These are phyloP conservation scores for Podospora didyma DNA, from an alignment of 495 filamentous ascomycete genomes.

Conservation along the genomic window DNA sequence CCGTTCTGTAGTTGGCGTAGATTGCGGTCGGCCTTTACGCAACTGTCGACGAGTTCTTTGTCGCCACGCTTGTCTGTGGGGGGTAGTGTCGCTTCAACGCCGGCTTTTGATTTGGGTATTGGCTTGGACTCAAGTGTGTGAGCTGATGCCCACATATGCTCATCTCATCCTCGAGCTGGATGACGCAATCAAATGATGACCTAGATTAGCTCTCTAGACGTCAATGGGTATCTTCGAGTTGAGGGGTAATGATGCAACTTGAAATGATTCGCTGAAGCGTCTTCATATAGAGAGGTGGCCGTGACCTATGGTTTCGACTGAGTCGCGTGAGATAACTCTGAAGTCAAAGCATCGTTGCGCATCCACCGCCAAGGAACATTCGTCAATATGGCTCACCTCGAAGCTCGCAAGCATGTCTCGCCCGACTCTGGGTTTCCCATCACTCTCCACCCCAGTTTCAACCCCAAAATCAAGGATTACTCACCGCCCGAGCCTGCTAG, in stretches of 20 bases:
- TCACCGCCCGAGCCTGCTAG: conserved; percentile 43
- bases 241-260: too few relatives aligned
- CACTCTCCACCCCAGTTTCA: conserved; percentile 55
- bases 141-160: background rate
- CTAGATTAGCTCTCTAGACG: too few relatives aligned
- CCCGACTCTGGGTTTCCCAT: conserved; percentile 36
- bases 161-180: background rate
- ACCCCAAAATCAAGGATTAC: conserved; percentile 48
- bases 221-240: too few relatives aligned
- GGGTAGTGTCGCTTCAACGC: background rate
- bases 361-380: too few relatives aligned
- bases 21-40: too few relatives aligned
- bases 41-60: too few relatives aligned
- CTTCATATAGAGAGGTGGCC: too few relatives aligned
- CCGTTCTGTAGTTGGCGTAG: too few relatives aligned
- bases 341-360: too few relatives aligned
- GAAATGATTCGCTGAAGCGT: too few relatives aligned
- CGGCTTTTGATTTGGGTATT: background rate
- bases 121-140: background rate
- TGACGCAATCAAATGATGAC: background rate
- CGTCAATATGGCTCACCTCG: conserved; percentile 25
- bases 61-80: background rate
- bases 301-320: too few relatives aligned
- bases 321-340: too few relatives aligned
- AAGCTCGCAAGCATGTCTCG: conserved; percentile 33